Conservation (phyloP, 23 red algal genomes). For the Cyanidioschyzon merolae region DNA sequence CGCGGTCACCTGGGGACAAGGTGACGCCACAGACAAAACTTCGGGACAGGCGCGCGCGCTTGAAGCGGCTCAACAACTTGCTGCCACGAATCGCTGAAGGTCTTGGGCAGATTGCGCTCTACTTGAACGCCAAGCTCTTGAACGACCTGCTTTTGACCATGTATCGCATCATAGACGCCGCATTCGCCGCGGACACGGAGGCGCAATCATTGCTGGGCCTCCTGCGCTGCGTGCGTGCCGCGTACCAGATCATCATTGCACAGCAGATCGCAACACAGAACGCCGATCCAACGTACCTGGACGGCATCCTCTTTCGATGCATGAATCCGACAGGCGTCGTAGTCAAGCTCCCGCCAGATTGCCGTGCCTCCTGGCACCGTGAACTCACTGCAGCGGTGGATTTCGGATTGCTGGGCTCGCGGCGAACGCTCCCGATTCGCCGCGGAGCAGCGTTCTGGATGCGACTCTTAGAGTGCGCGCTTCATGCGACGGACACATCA, state of each 20-base stretch:
- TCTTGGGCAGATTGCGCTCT: not conserved
- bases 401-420: not conserved
- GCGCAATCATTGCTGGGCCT: not conserved
- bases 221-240: not conserved
- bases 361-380: not conserved
- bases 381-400: not conserved
- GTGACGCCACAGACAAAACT: not conserved
- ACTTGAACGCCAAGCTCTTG: not conserved
- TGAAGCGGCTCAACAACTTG: not conserved
- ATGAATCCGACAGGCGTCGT: not conserved
- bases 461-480: constrained; percentile 3
- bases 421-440: not conserved
- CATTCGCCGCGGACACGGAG: not conserved
- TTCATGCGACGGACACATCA: not conserved
- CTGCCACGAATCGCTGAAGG: not conserved
- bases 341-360: not conserved
- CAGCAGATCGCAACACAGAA: not conserved
- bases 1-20: not conserved
- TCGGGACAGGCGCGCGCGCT: not conserved
- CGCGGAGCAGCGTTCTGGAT: constrained; percentile 10
- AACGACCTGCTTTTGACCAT: not conserved
- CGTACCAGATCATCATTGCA: constrained; percentile 4
- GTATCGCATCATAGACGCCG: not conserved
- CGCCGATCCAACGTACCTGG: not conserved
- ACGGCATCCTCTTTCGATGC: not conserved